Base-by-base conservation (phyloP, 805 yeast genomes). In the Torulaspora microellipsoides region DNA sequence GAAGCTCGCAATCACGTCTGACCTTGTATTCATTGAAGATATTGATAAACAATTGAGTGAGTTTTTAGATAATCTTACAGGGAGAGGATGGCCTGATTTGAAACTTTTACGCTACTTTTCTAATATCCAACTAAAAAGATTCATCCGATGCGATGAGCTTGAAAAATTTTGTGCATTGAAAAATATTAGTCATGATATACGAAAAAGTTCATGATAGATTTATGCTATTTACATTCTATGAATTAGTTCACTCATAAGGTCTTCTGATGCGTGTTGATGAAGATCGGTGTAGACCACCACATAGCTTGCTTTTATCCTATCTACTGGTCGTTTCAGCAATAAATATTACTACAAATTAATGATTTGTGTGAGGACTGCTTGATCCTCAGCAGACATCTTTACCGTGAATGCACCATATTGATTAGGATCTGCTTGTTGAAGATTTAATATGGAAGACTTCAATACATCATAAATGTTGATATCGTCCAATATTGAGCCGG, bases 401-500 rank as follows among this genome's bases (percentile, higher is more conserved):
- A 72, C 71, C 38, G 78, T 68, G 3, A 82, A 55, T 5, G 60
- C 62, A 42, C 74, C 73, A 65, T 82, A 83, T 47, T 72, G 71
- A 12, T 57, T 55, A 0, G 67, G 62, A 49, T 81, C 80, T 8
- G 64, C 58, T 27, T 67, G 71, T 53, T 79, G 81, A 15, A 85
- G 58, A 1, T 60, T 57, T 3, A 69, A 46, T 13, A 86, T 64
- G 14, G 77, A 73, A 14, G 76, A 73, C 44, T 81, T 78, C 64
- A 89, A 80, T 2, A 78, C 76, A 12, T 72, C 71, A 64, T 81
- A 88, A 3, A 85, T 81, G 58, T 91, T 85, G 38, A 89, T 66
- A 33, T 72, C 69, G 58, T 91, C 97, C 37, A 93, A 72, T 3
- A 95, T 82, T 1, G 91, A 83, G 51, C 81, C 83, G 20, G 85